Evolutionary conservation across 2,329 filamentous ascomycete species (phyloP), one percentile per base, ranked within the genome.

Genomic region (Geosmithia putterillii): DNA sequence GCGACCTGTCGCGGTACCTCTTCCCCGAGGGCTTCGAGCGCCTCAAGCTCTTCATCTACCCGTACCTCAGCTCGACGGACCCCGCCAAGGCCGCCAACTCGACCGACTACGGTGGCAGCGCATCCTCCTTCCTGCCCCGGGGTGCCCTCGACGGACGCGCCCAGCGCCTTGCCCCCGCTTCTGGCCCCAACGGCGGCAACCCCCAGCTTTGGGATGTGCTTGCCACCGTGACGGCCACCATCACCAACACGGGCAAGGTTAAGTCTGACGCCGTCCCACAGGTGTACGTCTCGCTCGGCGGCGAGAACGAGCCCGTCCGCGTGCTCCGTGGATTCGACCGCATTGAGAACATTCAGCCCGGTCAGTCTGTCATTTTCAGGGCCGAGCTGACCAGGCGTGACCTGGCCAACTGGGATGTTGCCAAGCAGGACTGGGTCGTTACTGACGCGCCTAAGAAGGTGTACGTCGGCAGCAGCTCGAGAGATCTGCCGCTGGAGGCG

Each of bases 321-420:
- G 69, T 79, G 3, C 78, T 96, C 14, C 81, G 90, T 47, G 81
- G 81, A 38, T 96, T 95, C 54, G 85, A 94, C 46, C 77, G 86
- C 40, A 61, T 95, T 46, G 58, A 64, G 48, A 71, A 69, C 41
- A 79, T 95, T 48, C 68, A 74, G 4, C 73, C 86, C 0, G 86
- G 86, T n/a, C 60, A 77, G 60, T 77, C 72, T 42, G 70, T 66
- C 3, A 75, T 70, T 2, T 94, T 92, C 67, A 69, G 61, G 1
- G 79, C 76, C 0, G 73, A 79, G 15, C 62, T 95, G 44, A 88
- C 80, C 6, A 74, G 89, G 35, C 79, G 87, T 45, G 90, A 95
- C 56, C 52, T 95, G 44, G 87, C 82, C 58, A 92, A 88, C 66
- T 95, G 90, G 89, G 86, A 95, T 51, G 67, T 75, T 1, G 70